A percentile compares a stretch with the other conserved stretches of the same genome.
Evolutionary conservation across 768 basidiomycete species (phyloP).

Genomic region (Hygrocybe punicea): DNA sequence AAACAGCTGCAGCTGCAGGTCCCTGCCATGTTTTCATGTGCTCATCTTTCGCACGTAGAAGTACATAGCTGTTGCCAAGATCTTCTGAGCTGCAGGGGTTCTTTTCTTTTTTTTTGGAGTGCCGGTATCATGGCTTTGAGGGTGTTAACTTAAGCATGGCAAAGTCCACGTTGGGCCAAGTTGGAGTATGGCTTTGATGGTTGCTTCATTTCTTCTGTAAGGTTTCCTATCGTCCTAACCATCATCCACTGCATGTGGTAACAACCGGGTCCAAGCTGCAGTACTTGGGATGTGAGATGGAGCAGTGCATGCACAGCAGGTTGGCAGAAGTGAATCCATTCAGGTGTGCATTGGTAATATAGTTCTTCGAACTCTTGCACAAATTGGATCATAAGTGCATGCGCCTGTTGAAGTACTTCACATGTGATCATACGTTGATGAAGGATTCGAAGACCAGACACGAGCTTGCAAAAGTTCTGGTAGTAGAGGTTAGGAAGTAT

Average conservation of each 20-base stretch:
- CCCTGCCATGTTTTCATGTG: neutral
- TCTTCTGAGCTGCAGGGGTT: conserved; percentile 14
- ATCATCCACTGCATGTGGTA: conserved; percentile 1
- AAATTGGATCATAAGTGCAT: neutral
- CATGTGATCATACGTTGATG: neutral
- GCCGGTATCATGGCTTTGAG: conserved; percentile 12
- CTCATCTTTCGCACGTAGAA: conserved; percentile 6
- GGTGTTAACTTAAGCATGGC: conserved; percentile 10
- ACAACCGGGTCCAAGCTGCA: too few species aligned
- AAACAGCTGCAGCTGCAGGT: neutral
- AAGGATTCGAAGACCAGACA: neutral
- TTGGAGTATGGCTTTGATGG: conserved; percentile 7
- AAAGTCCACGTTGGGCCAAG: conserved; percentile 5
- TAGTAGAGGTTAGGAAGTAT: neutral
- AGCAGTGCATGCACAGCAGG: too few species aligned
- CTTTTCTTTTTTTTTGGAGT: neutral
- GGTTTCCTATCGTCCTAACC: conserved; percentile 9
- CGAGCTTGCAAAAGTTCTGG: neutral
- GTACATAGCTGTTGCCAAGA: conserved; percentile 1
- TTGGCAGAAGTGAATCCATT: neutral
- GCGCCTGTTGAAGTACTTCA: neutral
- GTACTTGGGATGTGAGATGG: too few species aligned
- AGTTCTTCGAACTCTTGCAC: neutral
- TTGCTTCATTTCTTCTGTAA: conserved; percentile 4
- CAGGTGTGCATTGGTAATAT: conserved; percentile 2